These are phyloP conservation scores for Emergomyces africanus DNA, from an alignment of 2,329 filamentous ascomycete species.

Conservation along the genomic window DNA sequence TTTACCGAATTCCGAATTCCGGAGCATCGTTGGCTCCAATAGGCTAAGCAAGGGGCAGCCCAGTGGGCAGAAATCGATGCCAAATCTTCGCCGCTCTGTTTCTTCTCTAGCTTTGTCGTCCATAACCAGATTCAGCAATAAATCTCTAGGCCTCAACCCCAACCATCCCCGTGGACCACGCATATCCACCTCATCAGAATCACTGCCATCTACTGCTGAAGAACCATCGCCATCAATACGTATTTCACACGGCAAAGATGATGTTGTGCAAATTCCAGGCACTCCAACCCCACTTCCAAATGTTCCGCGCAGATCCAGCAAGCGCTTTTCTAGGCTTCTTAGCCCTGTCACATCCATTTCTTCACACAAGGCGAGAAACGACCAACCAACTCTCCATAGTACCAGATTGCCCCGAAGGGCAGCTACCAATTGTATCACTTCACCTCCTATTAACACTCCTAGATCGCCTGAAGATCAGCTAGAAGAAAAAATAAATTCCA, in stretches of 20 bases:
- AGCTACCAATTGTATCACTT: not conserved
- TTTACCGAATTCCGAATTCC: constrained; percentile 12
- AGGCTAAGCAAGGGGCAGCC: not conserved
- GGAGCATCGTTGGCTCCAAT: constrained; percentile 3
- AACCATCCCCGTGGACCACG: not conserved
- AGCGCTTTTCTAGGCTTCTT: constrained; percentile 11
- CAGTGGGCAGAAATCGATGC: not conserved
- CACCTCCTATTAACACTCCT: constrained; percentile 13
- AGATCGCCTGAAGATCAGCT: constrained; percentile 51
- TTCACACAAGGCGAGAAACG: not conserved
- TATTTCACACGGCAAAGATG: constrained; percentile 5
- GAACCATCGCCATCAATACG: constrained; percentile 7
- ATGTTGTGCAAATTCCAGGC: not conserved
- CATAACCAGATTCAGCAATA: not conserved
- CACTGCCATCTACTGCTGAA: constrained; percentile 1
- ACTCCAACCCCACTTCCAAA: constrained; percentile 3
- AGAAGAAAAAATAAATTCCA: constrained; percentile 66
- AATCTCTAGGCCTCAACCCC: not conserved
- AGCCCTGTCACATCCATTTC: constrained; percentile 3
- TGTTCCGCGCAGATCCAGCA: constrained; percentile 16
- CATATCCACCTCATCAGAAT: not conserved
- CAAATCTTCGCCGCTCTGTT: constrained; percentile 6
- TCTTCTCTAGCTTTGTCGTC: constrained; percentile 5
- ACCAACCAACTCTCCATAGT: not conserved
- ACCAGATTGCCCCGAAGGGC: not conserved